Evolutionary conservation across 768 basidiomycete genomes (phyloP).

Genomic region (Tricholoma flavovirens): DNA sequence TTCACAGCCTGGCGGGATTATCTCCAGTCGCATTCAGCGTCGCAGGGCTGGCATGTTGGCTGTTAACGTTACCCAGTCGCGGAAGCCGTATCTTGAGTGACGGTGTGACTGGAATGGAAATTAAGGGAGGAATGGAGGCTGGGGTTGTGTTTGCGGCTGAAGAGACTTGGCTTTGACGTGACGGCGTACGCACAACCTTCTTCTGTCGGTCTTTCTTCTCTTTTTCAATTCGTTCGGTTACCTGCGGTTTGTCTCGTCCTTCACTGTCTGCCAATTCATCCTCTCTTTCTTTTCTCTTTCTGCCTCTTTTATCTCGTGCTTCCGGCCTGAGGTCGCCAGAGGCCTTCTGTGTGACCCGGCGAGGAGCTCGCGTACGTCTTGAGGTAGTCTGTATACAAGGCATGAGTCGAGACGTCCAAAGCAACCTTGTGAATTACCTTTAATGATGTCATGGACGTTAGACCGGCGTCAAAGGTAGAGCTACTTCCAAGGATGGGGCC

Average conservation of each 20-base stretch:
- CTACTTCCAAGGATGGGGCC: slow-evolving; percentile 5
- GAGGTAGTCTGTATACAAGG: background rate
- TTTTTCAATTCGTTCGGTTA: slow-evolving; percentile 19
- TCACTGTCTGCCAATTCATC: slow-evolving; percentile 23
- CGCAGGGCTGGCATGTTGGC: slow-evolving; percentile 14
- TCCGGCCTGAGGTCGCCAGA: slow-evolving; percentile 16
- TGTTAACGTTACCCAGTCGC: slow-evolving; percentile 31
- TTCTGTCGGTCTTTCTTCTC: slow-evolving; percentile 19
- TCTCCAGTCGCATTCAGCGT: slow-evolving; percentile 19
- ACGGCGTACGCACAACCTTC: slow-evolving; percentile 29
- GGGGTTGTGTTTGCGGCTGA: slow-evolving; percentile 12
- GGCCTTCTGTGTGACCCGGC: slow-evolving; percentile 26
- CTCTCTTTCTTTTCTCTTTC: slow-evolving; percentile 40
- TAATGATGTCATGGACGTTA: slow-evolving; percentile 7
- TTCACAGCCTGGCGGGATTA: slow-evolving; percentile 21
- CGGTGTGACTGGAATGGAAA: slow-evolving; percentile 32
- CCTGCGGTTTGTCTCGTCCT: slow-evolving; percentile 16
- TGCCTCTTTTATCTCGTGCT: slow-evolving; percentile 31
- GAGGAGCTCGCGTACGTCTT: slow-evolving; percentile 18
- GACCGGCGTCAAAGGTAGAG: slow-evolving; percentile 6
- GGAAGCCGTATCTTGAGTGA: slow-evolving; percentile 53
- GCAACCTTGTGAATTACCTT: slow-evolving; percentile 9
- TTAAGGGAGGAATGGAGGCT: slow-evolving; percentile 17
- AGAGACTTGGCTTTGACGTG: slow-evolving; percentile 14
- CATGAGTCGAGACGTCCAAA: background rate